phyloP scores from a whole-genome alignment of 2,329 filamentous ascomycete genomes.

The Plectosphaerella plurivora region DNA sequence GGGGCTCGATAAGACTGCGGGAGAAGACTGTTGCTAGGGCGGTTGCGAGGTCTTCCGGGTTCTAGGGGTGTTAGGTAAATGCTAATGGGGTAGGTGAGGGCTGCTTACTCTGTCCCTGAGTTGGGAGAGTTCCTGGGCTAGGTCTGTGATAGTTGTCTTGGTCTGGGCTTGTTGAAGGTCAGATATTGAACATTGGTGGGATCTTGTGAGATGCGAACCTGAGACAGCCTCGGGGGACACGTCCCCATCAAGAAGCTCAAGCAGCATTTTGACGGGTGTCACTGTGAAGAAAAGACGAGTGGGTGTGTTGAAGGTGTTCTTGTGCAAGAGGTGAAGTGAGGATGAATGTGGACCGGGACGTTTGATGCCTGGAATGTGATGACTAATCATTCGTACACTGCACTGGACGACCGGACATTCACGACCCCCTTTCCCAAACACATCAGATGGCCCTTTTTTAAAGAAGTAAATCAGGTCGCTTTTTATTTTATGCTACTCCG shows the following conservation, averaged over 20 bases:
- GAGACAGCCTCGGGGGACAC: not conserved
- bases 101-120: not conserved
- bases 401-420: not conserved
- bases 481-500: not conserved
- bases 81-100: not conserved
- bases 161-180: too few relatives aligned
- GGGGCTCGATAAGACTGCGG: not conserved
- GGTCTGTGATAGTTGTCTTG: not conserved
- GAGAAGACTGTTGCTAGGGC: not conserved
- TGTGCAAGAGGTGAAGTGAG: not conserved
- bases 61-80: not conserved
- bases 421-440: not conserved
- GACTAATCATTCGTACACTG: not conserved
- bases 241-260: not conserved
- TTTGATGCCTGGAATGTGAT: not conserved
- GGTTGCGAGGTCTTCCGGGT: not conserved
- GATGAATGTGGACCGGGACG: not conserved
- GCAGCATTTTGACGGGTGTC: not conserved
- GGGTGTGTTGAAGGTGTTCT: not conserved
- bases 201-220: too few relatives aligned
- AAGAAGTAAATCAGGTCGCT: not conserved
- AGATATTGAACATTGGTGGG: too few relatives aligned
- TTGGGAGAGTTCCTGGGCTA: not conserved
- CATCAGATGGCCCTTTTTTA: not conserved
- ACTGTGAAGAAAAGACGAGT: not conserved